Percentiles rank a stretch among this genome's conserved stretches.
Evolutionary conservation across 2,329 filamentous ascomycete genomes (phyloP).

Genomic region (Paradendryphiella salina): DNA sequence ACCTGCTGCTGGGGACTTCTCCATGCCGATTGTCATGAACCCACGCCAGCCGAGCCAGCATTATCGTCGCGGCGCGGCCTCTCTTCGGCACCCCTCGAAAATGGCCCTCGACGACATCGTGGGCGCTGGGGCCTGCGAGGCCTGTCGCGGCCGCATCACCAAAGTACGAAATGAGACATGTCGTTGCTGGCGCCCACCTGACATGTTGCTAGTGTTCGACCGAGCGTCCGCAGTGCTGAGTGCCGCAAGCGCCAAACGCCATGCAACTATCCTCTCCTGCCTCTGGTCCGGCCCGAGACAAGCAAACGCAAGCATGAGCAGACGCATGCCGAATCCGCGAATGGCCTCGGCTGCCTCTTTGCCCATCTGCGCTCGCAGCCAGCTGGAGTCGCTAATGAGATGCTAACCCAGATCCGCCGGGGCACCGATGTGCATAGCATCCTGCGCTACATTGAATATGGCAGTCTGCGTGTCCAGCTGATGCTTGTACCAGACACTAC

Average conservation of each 20-base stretch:
- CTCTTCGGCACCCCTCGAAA: not conserved
- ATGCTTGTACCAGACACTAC: not conserved
- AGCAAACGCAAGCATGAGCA: slow-evolving; percentile 1
- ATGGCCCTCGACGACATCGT: not conserved
- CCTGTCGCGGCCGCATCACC: slow-evolving; percentile 9
- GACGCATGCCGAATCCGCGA: not conserved
- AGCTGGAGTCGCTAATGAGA: not conserved
- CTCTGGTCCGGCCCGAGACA: not conserved
- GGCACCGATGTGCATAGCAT: not conserved
- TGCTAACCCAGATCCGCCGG: not conserved
- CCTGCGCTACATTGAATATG: slow-evolving; percentile 4
- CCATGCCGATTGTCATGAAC: not conserved
- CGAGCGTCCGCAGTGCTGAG: slow-evolving; percentile 2
- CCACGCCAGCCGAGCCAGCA: not conserved
- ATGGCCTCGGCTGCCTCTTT: slow-evolving; percentile 3
- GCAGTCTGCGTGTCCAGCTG: slow-evolving; percentile 5
- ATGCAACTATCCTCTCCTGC: slow-evolving; percentile 3
- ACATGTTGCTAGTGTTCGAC: slow-evolving; percentile 6
- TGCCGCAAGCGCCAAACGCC: not conserved
- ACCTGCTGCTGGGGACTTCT: no score
- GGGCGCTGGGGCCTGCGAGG: slow-evolving; percentile 3
- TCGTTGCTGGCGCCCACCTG: not conserved
- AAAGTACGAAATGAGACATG: not conserved
- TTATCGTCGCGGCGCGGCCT: not conserved
- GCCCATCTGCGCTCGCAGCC: slow-evolving; percentile 5